Evolutionary conservation across 768 basidiomycete species (phyloP).

Genomic region (Termitomyces sp.): DNA sequence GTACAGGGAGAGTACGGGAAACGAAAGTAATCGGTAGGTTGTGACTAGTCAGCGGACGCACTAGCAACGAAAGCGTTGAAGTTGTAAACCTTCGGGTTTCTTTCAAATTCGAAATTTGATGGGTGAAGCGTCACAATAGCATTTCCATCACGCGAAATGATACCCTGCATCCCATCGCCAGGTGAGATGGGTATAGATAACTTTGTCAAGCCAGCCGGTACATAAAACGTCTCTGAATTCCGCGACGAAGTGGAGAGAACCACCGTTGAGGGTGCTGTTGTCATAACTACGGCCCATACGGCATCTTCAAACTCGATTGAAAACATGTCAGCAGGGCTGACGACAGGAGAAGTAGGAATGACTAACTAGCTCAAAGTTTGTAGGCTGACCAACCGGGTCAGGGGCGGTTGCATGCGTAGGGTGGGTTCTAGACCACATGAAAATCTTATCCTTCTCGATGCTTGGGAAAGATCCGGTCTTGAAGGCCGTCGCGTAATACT

Average conservation of each 20-base stretch:
- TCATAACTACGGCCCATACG: conserved; percentile 65
- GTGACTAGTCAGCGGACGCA: conserved; percentile 19
- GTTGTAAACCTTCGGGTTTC: conserved; percentile 54
- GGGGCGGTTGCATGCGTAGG: conserved; percentile 45
- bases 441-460: conserved; percentile 53
- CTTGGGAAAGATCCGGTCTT: conserved; percentile 61
- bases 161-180: conserved; percentile 45
- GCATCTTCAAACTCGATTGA: conserved; percentile 46
- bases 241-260: conserved; percentile 45
- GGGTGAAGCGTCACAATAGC: conserved; percentile 44
- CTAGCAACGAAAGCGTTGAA: conserved; percentile 64
- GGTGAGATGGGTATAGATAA: conserved; percentile 50
- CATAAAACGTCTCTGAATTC: conserved; percentile 37
- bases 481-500: conserved; percentile 64
- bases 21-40: not conserved
- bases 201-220: conserved; percentile 54
- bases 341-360: conserved; percentile 13
- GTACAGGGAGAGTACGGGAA: not conserved
- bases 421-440: conserved; percentile 70
- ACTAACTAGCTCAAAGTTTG: conserved; percentile 52
- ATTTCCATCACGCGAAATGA: conserved; percentile 42
- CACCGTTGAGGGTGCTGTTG: conserved; percentile 50
- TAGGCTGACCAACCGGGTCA: conserved; percentile 50
- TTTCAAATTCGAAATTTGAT: conserved; percentile 45
- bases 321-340: not conserved